Evolutionary conservation across 129 eudicot species (phyloP).

Genomic region (Kitagawia praeruptora): DNA sequence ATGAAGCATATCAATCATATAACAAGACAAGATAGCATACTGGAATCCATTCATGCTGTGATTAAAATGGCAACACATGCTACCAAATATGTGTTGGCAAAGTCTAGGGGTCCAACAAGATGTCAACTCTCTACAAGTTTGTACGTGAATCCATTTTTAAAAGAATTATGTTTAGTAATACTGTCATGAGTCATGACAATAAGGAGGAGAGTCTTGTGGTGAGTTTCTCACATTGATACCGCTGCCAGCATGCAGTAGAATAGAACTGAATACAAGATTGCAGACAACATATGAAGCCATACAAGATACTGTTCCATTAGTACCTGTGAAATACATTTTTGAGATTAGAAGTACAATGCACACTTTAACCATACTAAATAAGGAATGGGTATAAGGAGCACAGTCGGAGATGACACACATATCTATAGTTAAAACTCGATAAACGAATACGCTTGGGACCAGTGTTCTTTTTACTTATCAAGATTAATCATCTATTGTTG

Average conservation of each 20-base stretch:
- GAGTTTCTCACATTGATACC: slow-evolving; percentile 9
- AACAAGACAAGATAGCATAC: neutral
- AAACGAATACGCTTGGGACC: too few relatives aligned
- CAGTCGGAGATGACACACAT: too few relatives aligned
- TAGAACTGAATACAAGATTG: slow-evolving; percentile 9
- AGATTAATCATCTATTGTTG: too few relatives aligned
- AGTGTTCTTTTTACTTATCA: too few relatives aligned
- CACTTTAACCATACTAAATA: neutral
- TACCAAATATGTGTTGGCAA: neutral
- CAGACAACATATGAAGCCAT: neutral
- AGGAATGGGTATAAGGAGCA: too few relatives aligned
- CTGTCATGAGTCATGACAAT: neutral
- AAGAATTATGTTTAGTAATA: neutral
- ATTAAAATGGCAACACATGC: too few relatives aligned
- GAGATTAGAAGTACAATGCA: neutral
- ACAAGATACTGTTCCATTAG: slow-evolving; percentile 9
- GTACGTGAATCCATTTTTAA: neutral
- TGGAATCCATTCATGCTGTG: neutral
- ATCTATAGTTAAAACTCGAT: too few relatives aligned
- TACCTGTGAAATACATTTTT: neutral
- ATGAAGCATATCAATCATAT: neutral
- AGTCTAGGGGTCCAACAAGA: neutral
- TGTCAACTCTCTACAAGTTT: neutral
- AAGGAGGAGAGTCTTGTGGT: neutral
- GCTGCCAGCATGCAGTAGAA: slow-evolving; percentile 6